These are phyloP conservation scores for Vinca minor DNA, from an alignment of 257 asterid genomes.

Conservation along the genomic window DNA sequence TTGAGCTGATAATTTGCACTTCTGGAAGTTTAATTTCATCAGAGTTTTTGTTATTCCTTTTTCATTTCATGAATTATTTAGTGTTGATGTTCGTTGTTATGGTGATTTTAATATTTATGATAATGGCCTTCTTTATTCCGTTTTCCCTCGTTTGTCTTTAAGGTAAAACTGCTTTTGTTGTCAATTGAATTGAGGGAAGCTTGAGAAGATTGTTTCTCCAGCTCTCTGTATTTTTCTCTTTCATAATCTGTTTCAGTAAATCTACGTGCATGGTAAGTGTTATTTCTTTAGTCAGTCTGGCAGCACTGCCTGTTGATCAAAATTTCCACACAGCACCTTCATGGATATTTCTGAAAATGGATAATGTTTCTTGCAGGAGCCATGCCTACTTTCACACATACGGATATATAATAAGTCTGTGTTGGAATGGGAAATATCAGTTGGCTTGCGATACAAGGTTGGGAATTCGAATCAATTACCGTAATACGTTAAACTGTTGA, in stretches of 20 bases:
- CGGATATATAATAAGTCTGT: conserved; percentile 89
- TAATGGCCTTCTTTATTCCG: neutral
- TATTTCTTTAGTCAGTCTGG: neutral
- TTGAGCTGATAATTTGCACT: neutral
- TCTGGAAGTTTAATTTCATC: neutral
- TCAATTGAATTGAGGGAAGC: neutral
- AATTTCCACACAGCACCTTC: conserved; percentile 1
- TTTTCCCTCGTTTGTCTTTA: neutral
- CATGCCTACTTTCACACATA: conserved; percentile 80
- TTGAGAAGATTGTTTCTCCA: neutral
- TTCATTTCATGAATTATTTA: neutral
- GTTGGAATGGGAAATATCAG: conserved; percentile 97
- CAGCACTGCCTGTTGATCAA: neutral
- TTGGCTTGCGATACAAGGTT: conserved; percentile 91
- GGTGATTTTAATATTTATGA: neutral
- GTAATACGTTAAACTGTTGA: conserved; percentile 7
- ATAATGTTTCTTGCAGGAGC: conserved; percentile 50
- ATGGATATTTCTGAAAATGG: conserved; percentile 4
- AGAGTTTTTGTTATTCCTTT: neutral
- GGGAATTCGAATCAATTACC: conserved; percentile 20
- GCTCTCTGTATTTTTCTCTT: neutral
- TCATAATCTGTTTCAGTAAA: neutral
- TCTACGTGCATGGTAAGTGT: neutral
- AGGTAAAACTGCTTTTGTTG: neutral
- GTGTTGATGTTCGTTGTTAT: neutral